Percentiles rank a stretch among this genome's conserved stretches.
These are phyloP conservation scores for Helichrysum umbraculigerum DNA, from an alignment of 129 eudicot genomes.

Conservation along the genomic window DNA sequence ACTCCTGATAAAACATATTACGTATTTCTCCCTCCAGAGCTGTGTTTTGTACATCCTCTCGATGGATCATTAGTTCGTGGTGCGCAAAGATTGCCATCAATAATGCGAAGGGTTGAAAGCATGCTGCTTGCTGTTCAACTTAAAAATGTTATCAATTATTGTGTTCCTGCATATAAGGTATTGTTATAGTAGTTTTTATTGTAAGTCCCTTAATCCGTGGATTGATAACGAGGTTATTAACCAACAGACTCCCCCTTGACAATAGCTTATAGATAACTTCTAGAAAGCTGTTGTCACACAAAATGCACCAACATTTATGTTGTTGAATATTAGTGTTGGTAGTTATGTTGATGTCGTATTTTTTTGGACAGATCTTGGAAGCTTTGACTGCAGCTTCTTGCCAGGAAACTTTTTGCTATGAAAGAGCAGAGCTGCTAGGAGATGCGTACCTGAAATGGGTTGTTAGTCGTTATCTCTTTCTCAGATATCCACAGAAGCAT, in stretches of 20 bases:
- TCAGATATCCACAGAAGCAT: slow-evolving; percentile 92
- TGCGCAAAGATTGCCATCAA: slow-evolving; percentile 94
- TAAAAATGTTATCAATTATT: slow-evolving; percentile 61
- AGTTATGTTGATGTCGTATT: slow-evolving; percentile 2
- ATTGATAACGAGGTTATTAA: too few species aligned
- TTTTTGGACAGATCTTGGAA: slow-evolving; percentile 74
- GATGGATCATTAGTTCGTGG: slow-evolving; percentile 90
- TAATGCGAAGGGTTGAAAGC: slow-evolving; percentile 98
- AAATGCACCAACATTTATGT: background rate
- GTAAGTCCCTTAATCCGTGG: too few species aligned
- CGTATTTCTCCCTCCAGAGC: slow-evolving; percentile 95
- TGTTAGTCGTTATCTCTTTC: slow-evolving; percentile 88
- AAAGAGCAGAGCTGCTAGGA: slow-evolving; percentile 97
- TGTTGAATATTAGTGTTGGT: background rate
- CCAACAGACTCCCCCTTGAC: too few species aligned
- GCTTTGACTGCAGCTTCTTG: slow-evolving; percentile 99
- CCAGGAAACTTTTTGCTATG: slow-evolving; percentile 98
- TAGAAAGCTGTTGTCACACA: too few species aligned
- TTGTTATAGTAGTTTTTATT: background rate
- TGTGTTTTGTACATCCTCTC: slow-evolving; percentile 96
- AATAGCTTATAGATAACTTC: too few species aligned
- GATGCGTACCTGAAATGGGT: slow-evolving; percentile 99
- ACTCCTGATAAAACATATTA: slow-evolving; percentile 84
- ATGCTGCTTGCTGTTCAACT: slow-evolving; percentile 96
- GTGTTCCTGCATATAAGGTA: slow-evolving; percentile 79